phyloP scores from a whole-genome alignment of 371 early-diverging fungal species.

The Haplosporangium sp. region DNA sequence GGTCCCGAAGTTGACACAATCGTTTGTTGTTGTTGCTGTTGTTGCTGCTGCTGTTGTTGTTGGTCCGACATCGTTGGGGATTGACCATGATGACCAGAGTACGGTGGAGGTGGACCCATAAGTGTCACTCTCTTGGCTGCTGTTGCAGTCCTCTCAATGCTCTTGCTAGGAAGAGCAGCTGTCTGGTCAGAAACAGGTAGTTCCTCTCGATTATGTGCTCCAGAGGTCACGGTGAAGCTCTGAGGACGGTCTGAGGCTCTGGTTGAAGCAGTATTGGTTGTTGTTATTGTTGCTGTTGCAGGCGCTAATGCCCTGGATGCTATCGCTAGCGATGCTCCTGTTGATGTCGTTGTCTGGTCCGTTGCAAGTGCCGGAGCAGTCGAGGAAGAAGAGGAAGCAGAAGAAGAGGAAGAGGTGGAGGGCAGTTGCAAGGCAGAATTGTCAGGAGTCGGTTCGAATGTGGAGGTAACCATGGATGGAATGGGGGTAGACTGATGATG shows the following conservation, averaged over 20 bases:
- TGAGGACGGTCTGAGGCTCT: slow-evolving; percentile 22
- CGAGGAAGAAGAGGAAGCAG: slow-evolving; percentile 23
- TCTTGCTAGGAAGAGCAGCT: slow-evolving; percentile 3
- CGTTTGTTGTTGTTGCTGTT: slow-evolving; percentile 17
- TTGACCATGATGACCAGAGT: slow-evolving; percentile 2
- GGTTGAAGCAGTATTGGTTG: slow-evolving; percentile 1
- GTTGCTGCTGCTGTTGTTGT: slow-evolving; percentile 4
- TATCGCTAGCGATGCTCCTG: no score
- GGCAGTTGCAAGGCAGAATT: slow-evolving; percentile 32
- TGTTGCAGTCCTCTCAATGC: slow-evolving; percentile 19
- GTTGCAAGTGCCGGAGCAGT: slow-evolving; percentile 15
- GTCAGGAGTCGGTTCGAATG: slow-evolving; percentile 42
- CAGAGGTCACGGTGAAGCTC: slow-evolving; percentile 26
- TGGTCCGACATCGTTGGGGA: background rate
- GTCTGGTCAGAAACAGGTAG: slow-evolving; percentile 11
- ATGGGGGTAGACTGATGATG: slow-evolving; percentile 7
- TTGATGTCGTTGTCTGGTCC: background rate
- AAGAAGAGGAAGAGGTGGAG: slow-evolving; percentile 18
- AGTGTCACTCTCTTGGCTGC: slow-evolving; percentile 35
- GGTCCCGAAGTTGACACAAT: slow-evolving; percentile 13
- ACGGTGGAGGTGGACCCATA: slow-evolving; percentile 40
- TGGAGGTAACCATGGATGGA: slow-evolving; percentile 3
- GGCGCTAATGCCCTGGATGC: background rate
- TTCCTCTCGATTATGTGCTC: slow-evolving; percentile 20
- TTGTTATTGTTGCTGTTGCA: background rate